A percentile compares a stretch with the other conserved stretches of the same genome.
Conservation (phyloP, 2,329 filamentous ascomycete species). For the Sodiomyces alkalinus region DNA sequence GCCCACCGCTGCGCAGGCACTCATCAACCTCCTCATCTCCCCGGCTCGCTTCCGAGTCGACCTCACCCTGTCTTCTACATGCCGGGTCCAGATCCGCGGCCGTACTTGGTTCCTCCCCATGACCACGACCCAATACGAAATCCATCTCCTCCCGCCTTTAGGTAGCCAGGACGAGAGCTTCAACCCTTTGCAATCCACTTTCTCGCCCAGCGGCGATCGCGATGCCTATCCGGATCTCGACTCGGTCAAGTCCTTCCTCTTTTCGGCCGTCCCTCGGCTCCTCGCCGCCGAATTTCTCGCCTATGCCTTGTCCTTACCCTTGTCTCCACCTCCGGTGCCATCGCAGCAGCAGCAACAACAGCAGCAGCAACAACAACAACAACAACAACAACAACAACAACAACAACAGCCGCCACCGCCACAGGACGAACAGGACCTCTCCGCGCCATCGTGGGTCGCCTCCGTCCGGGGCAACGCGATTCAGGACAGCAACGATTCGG, state of each 20-base stretch:
- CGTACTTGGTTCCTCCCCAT: constrained; percentile 27
- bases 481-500: constrained; percentile 12
- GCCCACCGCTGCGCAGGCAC: constrained; percentile 24
- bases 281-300: constrained; percentile 7
- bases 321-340: too few species aligned
- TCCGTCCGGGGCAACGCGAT: constrained; percentile 18
- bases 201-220: constrained; percentile 25
- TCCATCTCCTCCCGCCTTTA: constrained; percentile 20
- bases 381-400: too few species aligned
- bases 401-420: constrained; percentile 2
- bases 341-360: too few species aligned
- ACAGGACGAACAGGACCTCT: not conserved
- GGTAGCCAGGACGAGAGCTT: constrained; percentile 3
- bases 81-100: constrained; percentile 26
- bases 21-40: constrained; percentile 27
- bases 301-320: not conserved
- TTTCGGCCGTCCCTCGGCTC: constrained; percentile 24
- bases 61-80: constrained; percentile 27
- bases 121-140: constrained; percentile 28
- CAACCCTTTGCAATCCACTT: constrained; percentile 20
- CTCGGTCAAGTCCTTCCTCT: constrained; percentile 30
- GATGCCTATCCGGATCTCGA: constrained; percentile 27
- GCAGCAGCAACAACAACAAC: too few species aligned
- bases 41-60: constrained; percentile 26
- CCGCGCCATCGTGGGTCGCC: constrained; percentile 12